Base-by-base conservation (phyloP, 768 basidiomycete species). In the Rubroboletus pulcherrimus region DNA sequence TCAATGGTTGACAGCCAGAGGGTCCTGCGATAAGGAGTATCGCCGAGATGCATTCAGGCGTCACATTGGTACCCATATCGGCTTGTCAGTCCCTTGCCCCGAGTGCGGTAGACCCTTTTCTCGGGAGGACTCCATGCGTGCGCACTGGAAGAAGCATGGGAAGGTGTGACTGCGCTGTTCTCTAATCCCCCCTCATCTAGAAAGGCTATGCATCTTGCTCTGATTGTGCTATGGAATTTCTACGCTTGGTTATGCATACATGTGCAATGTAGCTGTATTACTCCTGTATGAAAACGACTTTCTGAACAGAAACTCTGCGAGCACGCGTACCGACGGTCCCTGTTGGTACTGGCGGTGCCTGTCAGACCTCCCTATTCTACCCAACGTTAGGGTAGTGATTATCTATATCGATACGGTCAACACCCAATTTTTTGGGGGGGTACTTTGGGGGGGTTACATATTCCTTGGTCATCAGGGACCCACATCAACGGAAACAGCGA, bases 31-130 rank as follows among this genome's bases (percentile, higher is more conserved):
- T 4, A 17, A 39, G 0, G 0, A 17, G 1, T 41, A 6, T 11
- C 55, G 59, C 4, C 41, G 66, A 2, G 43, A 57, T 8, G 37
- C 7, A 0, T 38, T 59, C 7, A 41, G 45, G 0, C 58, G 64
- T 0, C 65, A 69, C 26, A 55, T 59, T 0, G 37, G 12, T 0
- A 37, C 9, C 0, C 68, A 67, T 10, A 3, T 54, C 0, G 9
- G 47, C 0, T 5, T 0, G 10, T 35, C 31, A 2, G 43, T 51
- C 12, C 0, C 8, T 11, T 65, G 59, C 41, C 5, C 17, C 0
- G 37, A 15, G 3, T 63, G 56, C 14, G 29, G 11, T 2, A 57
- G 46, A 26, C 1, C 4, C 0, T 67, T 50, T 21, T 61, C 59
- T 7, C 53, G 61, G 1, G 17, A 1, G 0, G 61, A 63, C 29